Conservation (phyloP, 345 rosid species). For the Murraya paniculata region DNA sequence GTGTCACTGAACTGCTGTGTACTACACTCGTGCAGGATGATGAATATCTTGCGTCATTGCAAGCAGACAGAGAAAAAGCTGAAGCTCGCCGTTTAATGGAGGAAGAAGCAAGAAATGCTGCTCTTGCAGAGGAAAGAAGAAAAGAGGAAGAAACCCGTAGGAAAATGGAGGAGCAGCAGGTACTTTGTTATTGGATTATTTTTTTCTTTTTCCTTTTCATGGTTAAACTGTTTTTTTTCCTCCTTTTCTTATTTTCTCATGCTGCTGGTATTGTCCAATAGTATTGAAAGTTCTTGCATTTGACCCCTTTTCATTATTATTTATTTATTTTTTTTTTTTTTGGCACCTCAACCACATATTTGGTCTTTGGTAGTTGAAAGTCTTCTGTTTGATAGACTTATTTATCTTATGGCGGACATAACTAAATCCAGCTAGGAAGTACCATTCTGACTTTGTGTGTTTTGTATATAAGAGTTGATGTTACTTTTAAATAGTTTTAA, state of each 20-base stretch:
- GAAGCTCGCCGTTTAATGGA: constrained; percentile 71
- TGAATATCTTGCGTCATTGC: constrained; percentile 90
- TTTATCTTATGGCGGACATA: not conserved
- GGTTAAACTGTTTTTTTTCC: not conserved
- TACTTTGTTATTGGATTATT: constrained; percentile 14
- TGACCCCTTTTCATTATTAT: no score
- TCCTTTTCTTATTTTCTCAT: not conserved
- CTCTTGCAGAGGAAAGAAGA: constrained; percentile 65
- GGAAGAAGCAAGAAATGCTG: constrained; percentile 75
- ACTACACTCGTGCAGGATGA: constrained; percentile 64
- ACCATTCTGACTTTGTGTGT: not conserved
- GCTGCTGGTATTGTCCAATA: not conserved
- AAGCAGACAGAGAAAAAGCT: constrained; percentile 97
- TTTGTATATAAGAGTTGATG: not conserved
- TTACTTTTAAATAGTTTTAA: not conserved
- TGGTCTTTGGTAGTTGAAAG: not conserved
- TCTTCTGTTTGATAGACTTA: not conserved
- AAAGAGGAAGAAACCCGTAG: constrained; percentile 74
- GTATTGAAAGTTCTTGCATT: not conserved
- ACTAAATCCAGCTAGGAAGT: not conserved
- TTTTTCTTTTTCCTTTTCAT: not conserved
- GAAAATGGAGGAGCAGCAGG: constrained; percentile 91
- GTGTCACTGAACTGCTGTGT: constrained; percentile 1
- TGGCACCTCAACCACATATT: not conserved
- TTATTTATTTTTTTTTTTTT: not conserved